These are phyloP conservation scores for Dactylellina cionopaga DNA, from an alignment of 2,329 filamentous ascomycete genomes.

Conservation along the genomic window DNA sequence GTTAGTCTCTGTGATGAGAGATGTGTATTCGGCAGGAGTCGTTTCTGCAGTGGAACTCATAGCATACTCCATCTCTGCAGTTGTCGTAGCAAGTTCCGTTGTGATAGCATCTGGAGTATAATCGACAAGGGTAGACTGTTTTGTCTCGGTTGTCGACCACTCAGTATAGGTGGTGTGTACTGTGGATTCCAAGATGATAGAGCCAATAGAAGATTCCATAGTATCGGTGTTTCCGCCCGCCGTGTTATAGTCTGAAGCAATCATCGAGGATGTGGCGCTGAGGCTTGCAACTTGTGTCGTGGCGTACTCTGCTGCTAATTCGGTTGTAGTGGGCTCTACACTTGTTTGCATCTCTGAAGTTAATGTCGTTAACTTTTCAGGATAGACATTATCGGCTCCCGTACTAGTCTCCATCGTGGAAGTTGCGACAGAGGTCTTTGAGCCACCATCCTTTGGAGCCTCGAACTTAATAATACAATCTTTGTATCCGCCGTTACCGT, in stretches of 20 bases:
- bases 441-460: not conserved
- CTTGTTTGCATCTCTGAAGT: not conserved
- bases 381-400: not conserved
- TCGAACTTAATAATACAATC: slow-evolving; percentile 3
- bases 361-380: not conserved
- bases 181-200: too few relatives aligned
- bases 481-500: not conserved
- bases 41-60: not conserved
- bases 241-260: too few relatives aligned
- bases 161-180: not conserved
- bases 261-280: too few relatives aligned
- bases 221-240: not conserved
- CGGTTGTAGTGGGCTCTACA: slow-evolving; percentile 1
- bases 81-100: not conserved
- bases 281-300: not conserved
- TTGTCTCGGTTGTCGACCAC: not conserved
- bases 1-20: not conserved
- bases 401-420: not conserved
- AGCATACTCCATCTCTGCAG: not conserved
- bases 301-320: not conserved
- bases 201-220: not conserved
- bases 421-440: not conserved
- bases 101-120: not conserved
- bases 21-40: too few relatives aligned
- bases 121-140: not conserved